Conservation (phyloP, 1,284 basidiomycete genomes). For the Tilletia caries region DNA sequence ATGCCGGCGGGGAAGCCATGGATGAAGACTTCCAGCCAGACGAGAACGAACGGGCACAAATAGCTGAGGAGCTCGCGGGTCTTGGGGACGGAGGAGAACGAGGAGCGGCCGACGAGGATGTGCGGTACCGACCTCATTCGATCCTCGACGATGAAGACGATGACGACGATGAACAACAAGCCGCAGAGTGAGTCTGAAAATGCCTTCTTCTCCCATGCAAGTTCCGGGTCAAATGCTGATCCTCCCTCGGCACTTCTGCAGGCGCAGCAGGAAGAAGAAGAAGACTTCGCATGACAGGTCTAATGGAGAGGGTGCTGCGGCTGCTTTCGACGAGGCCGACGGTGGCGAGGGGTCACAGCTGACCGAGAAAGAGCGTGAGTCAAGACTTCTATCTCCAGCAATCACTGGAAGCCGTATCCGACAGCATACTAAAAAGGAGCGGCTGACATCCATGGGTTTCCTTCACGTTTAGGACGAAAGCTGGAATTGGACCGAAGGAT, state of each 20-base stretch:
- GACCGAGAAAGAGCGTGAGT: slow-evolving; percentile 11
- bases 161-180: too few species aligned
- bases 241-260: not conserved
- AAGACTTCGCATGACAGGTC: not conserved
- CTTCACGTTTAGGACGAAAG: slow-evolving; percentile 57
- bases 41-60: not conserved
- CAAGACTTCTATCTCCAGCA: too few species aligned
- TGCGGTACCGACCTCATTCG: too few species aligned
- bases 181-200: too few species aligned
- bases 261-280: slow-evolving; percentile 9
- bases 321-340: not conserved
- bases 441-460: too few species aligned
- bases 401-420: too few species aligned
- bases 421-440: too few species aligned
- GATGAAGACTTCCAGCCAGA: not conserved
- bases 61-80: not conserved
- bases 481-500: slow-evolving; percentile 68
- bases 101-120: not conserved
- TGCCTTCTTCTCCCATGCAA: too few species aligned
- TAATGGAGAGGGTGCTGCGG: too few species aligned
- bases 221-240: too few species aligned
- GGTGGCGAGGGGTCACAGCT: not conserved
- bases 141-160: too few species aligned
- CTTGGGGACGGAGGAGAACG: not conserved
- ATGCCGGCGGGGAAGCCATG: not conserved